These are phyloP conservation scores for Chenopodium quinoa DNA, from an alignment of 148 eudicot genomes.

Conservation along the genomic window DNA sequence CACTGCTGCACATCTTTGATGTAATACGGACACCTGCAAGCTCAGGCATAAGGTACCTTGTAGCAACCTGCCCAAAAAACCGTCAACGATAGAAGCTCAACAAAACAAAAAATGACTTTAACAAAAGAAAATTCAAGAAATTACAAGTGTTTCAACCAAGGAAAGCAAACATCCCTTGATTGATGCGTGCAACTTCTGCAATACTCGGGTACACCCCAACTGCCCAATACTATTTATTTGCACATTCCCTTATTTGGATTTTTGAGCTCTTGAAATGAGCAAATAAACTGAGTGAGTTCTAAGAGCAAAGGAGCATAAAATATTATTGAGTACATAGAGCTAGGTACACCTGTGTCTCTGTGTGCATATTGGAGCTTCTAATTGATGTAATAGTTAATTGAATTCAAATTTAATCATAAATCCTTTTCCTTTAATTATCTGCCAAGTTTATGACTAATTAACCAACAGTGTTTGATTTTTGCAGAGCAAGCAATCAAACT, in stretches of 20 bases:
- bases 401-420: background rate
- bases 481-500: background rate
- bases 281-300: background rate
- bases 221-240: background rate
- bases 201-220: background rate
- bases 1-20: conserved; percentile 60
- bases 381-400: background rate
- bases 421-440: background rate
- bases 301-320: background rate
- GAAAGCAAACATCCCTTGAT: background rate
- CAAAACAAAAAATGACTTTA: background rate
- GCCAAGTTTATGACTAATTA: background rate
- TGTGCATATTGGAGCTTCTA: background rate
- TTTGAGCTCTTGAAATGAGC: background rate
- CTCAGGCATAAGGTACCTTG: conserved; percentile 78
- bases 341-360: too few relatives aligned
- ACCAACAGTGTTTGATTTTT: background rate
- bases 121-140: background rate
- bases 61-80: conserved; percentile 60
- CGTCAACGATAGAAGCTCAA: background rate
- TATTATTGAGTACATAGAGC: too few relatives aligned
- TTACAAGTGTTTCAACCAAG: background rate
- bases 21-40: conserved; percentile 74
- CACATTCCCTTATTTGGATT: background rate
- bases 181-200: background rate